phyloP scores from a whole-genome alignment of 805 yeast species.

The Suhomyces sp. region DNA sequence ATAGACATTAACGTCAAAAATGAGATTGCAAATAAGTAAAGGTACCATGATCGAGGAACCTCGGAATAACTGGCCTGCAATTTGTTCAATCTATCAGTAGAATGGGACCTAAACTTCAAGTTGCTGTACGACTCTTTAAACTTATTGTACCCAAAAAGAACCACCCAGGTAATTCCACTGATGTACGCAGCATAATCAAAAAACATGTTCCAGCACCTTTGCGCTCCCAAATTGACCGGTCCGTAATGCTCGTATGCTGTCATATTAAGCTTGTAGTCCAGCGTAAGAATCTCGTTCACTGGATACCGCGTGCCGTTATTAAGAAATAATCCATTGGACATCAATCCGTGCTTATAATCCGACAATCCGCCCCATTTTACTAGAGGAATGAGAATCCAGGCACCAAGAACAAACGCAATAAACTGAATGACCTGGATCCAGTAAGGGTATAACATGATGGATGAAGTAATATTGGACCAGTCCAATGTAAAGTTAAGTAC shows the following conservation, averaged over 20 bases:
- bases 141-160: conserved; percentile 32
- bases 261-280: conserved; percentile 37
- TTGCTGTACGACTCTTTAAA: conserved; percentile 16
- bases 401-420: conserved; percentile 43
- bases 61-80: conserved; percentile 36
- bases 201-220: conserved; percentile 49
- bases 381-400: conserved; percentile 48
- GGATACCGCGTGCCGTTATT: conserved; percentile 42
- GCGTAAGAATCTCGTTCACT: conserved; percentile 36
- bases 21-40: conserved; percentile 31
- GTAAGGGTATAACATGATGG: conserved; percentile 49
- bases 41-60: conserved; percentile 47
- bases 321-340: conserved; percentile 44
- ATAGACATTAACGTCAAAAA: conserved; percentile 33
- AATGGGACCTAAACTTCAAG: conserved; percentile 1
- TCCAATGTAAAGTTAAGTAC: conserved; percentile 47
- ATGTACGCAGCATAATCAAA: conserved; percentile 53
- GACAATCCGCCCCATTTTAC: conserved; percentile 43
- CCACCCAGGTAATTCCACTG: conserved; percentile 47
- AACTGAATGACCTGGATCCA: conserved; percentile 52
- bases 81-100: conserved; percentile 42
- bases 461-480: conserved; percentile 52
- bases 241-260: conserved; percentile 47
- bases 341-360: conserved; percentile 36
- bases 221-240: conserved; percentile 46